These are phyloP conservation scores for Nothophoma quercina DNA, from an alignment of 2,329 filamentous ascomycete species.

Conservation along the genomic window DNA sequence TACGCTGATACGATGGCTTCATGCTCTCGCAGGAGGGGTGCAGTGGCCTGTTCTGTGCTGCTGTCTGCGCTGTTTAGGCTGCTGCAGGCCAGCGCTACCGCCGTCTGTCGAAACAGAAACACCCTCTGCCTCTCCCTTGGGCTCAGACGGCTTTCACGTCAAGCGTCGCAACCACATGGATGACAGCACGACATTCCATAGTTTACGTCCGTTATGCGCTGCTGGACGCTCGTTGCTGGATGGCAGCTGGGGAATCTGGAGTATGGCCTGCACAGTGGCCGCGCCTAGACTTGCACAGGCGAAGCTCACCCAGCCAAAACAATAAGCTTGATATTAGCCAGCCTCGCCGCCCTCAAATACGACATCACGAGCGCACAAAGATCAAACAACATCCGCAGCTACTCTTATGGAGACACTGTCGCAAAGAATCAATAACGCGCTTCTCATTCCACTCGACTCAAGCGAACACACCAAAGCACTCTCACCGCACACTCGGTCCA, in stretches of 20 bases:
- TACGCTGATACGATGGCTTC: slow-evolving; percentile 3
- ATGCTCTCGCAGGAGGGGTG: background rate
- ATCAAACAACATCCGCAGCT: background rate
- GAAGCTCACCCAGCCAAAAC: slow-evolving; percentile 13
- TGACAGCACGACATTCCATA: slow-evolving; percentile 12
- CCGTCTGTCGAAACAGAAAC: slow-evolving; percentile 7
- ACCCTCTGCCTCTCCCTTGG: background rate
- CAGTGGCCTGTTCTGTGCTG: background rate
- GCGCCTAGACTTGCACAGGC: slow-evolving; percentile 7
- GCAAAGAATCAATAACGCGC: background rate
- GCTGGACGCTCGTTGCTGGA: background rate
- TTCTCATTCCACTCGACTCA: background rate
- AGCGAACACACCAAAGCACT: background rate
- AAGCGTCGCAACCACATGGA: slow-evolving; percentile 2
- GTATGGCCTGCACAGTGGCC: slow-evolving; percentile 8
- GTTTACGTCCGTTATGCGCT: too few relatives aligned
- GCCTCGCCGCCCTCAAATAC: slow-evolving; percentile 1
- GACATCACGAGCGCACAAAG: background rate
- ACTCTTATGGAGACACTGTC: background rate
- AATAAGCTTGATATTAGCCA: slow-evolving; percentile 16
- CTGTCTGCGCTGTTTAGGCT: background rate
- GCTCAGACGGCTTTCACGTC: background rate
- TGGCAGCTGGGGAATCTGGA: background rate
- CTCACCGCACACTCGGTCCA: background rate
- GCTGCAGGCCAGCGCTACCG: background rate